Percentiles rank a stretch among this genome's conserved stretches.
These are phyloP conservation scores for Chlamydomonas sphaeroides DNA, from an alignment of 139 green algal species.

Conservation along the genomic window DNA sequence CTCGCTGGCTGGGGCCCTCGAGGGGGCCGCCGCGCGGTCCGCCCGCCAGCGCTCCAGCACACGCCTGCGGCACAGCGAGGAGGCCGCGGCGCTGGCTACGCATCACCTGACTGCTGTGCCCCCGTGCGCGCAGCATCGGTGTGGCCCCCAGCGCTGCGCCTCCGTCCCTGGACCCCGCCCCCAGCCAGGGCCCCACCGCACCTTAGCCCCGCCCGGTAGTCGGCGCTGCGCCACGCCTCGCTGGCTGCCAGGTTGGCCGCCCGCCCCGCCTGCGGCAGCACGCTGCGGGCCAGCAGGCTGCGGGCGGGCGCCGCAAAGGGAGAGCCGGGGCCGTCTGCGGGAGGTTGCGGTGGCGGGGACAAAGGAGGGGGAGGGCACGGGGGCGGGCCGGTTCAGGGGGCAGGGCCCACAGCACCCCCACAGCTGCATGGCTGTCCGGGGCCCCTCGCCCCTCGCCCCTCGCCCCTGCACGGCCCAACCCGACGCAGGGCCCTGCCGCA, in stretches of 20 bases:
- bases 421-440: background rate
- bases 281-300: constrained; percentile 6
- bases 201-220: constrained; percentile 23
- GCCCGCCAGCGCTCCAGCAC: background rate
- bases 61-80: background rate
- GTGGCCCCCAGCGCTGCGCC: too few relatives aligned
- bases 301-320: constrained; percentile 3
- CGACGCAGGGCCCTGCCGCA: too few relatives aligned
- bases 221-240: constrained; percentile 32
- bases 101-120: too few relatives aligned
- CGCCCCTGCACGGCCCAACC: too few relatives aligned
- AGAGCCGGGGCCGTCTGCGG: constrained; percentile 21
- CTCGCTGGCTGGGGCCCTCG: background rate
- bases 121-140: too few relatives aligned
- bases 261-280: constrained; percentile 28
- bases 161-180: too few relatives aligned
- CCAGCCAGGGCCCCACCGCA: background rate
- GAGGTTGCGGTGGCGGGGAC: background rate
- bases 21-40: background rate
- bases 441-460: background rate
- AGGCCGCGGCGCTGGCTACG: too few relatives aligned
- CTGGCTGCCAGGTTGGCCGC: background rate
- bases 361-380: background rate
- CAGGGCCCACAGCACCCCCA: background rate
- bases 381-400: too few relatives aligned